phyloP scores from a whole-genome alignment of 768 basidiomycete species.

The Mrakia gelida region DNA sequence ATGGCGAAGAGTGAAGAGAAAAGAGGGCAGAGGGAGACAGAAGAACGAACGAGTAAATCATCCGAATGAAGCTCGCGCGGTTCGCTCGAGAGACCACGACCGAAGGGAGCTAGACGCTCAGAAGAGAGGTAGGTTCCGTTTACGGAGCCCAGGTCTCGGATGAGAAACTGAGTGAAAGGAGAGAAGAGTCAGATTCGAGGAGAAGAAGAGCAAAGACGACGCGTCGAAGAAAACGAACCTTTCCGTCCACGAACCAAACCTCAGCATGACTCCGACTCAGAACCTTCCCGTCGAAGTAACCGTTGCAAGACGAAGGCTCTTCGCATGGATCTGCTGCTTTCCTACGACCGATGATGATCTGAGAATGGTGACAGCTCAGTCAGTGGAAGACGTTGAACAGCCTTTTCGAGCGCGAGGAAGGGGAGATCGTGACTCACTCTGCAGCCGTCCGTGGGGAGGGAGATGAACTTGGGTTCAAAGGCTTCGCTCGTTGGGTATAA shows the following conservation, averaged over 20 bases:
- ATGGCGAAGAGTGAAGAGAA: neutral
- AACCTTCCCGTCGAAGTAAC: constrained; percentile 97
- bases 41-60: neutral
- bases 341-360: constrained; percentile 71
- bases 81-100: neutral
- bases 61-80: neutral
- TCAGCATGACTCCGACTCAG: constrained; percentile 92
- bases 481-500: constrained; percentile 91
- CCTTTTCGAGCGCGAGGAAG: neutral
- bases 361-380: constrained; percentile 42
- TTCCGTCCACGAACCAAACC: constrained; percentile 83
- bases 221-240: constrained; percentile 53
- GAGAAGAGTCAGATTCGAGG: too few species aligned
- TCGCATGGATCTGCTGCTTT: constrained; percentile 84
- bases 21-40: neutral
- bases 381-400: neutral
- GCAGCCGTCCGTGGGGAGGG: constrained; percentile 38
- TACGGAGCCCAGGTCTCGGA: constrained; percentile 95
- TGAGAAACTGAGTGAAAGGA: constrained; percentile 65
- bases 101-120: constrained; percentile 58
- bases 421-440: constrained; percentile 8
- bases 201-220: neutral
- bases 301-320: constrained; percentile 80
- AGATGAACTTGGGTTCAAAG: constrained; percentile 87
- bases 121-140: constrained; percentile 99